Evolutionary conservation across 208 protist genomes (phyloP).

Genomic region (Leishmania major): DNA sequence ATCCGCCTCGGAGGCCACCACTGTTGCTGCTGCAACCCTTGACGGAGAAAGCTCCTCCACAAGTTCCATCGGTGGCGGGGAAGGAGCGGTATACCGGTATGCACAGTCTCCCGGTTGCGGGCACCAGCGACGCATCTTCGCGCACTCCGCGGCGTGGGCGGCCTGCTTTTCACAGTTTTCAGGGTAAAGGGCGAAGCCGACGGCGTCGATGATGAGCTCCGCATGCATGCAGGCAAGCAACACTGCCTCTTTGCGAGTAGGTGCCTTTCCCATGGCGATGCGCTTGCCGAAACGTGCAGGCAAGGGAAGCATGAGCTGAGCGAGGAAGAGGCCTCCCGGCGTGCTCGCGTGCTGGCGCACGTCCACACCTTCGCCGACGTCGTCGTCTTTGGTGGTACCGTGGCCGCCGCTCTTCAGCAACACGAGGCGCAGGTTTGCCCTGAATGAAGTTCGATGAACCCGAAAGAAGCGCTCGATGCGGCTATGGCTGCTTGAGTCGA

Average conservation of each 20-base stretch:
- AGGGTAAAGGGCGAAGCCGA: conserved; percentile 81
- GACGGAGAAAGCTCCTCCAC: conserved; percentile 6
- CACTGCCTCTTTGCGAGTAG: conserved; percentile 59
- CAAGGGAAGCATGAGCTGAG: conserved; percentile 76
- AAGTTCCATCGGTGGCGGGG: conserved; percentile 65
- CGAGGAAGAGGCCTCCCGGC: conserved; percentile 40
- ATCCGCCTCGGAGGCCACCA: neutral
- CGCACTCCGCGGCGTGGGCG: conserved; percentile 69
- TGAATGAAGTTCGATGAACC: conserved; percentile 39
- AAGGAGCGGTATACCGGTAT: conserved; percentile 49
- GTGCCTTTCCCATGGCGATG: conserved; percentile 68
- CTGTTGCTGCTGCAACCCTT: neutral
- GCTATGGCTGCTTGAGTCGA: conserved; percentile 48
- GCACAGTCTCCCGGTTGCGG: conserved; percentile 47
- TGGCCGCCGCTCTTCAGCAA: neutral
- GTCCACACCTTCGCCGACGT: neutral
- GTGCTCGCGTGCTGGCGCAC: neutral
- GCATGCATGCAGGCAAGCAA: conserved; percentile 90
- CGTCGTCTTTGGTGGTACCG: neutral
- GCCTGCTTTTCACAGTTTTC: conserved; percentile 40
- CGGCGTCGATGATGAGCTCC: conserved; percentile 87
- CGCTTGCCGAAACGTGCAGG: conserved; percentile 68
- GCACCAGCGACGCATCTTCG: conserved; percentile 74
- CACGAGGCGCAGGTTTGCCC: conserved; percentile 32
- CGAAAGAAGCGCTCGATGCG: conserved; percentile 69